Conservation (phyloP, 768 basidiomycete species). For the Scleroderma citrinum region DNA sequence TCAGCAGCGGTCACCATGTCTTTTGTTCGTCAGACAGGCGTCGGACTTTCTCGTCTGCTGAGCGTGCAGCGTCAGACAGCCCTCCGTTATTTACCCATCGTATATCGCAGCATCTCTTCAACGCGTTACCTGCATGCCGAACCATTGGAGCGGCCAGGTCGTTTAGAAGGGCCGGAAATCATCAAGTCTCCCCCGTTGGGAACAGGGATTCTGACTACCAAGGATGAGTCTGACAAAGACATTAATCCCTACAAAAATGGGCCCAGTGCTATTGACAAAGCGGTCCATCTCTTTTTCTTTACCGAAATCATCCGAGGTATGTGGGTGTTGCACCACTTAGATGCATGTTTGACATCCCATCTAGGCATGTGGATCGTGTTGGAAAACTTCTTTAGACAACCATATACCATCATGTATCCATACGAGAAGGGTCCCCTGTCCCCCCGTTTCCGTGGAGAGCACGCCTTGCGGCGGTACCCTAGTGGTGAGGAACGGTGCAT, state of each 20-base stretch:
- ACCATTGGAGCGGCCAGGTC: conserved; percentile 9
- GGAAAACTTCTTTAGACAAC: conserved; percentile 88
- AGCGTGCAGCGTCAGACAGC: conserved; percentile 19
- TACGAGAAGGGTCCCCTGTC: conserved; percentile 98
- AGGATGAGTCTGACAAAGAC: conserved; percentile 43
- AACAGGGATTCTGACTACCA: conserved; percentile 31
- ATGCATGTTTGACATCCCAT: conserved; percentile 7
- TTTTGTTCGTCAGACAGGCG: conserved; percentile 45
- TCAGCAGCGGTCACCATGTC: conserved; percentile 41
- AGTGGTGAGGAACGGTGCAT: conserved; percentile 99
- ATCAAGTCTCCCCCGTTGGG: conserved; percentile 28
- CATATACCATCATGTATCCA: conserved; percentile 98
- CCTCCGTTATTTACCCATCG: conserved; percentile 33
- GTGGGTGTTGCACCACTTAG: conserved; percentile 18
- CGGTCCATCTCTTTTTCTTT: conserved; percentile 95
- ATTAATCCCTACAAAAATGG: conserved; percentile 70
- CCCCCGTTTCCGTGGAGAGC: conserved; percentile 97
- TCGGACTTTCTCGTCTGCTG: conserved; percentile 46
- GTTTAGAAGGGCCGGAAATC: conserved; percentile 18
- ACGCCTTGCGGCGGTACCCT: conserved; percentile 93
- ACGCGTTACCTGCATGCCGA: conserved; percentile 19
- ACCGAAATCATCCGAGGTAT: conserved; percentile 94
- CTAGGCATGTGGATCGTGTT: conserved; percentile 97
- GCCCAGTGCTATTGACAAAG: conserved; percentile 92
- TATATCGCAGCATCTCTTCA: conserved; percentile 37